Evolutionary conservation across 2,329 filamentous ascomycete species (phyloP), one percentile per base, ranked within the genome.

Genomic region (Zopfia rhizophila): DNA sequence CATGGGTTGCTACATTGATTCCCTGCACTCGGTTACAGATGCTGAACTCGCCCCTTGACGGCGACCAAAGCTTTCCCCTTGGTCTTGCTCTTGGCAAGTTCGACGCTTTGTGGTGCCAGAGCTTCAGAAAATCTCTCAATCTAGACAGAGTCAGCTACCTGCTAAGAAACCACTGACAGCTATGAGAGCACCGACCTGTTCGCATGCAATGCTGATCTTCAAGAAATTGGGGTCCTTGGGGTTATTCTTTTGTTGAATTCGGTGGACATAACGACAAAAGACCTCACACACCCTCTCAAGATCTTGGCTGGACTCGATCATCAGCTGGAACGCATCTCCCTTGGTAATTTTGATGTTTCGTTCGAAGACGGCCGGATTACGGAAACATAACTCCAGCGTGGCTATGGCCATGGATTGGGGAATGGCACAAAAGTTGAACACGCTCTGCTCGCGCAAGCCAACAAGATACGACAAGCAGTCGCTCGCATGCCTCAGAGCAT

Each of bases 371-470:
- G 80, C 81, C 16, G 90, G 89, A 73, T 99, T 99, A 64, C 89
- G 88, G 84, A 97, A 99, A 61, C 93, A 89, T 13, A 91, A 78
- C 60, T 97, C 92, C 29, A 97, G 77, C 0, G 93, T 97, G 6
- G 94, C 93, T 70, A 99, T 97, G 40, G 93, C 94, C 94, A 99
- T 99, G 55, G 86, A 81, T 74, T 99, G 94, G 2, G 94, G 94
- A 55, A 99, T 99, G 45, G 93, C 93, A 35, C 91, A 91, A 72
- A 99, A 99, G 81, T 99, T 99, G 84, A 99, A 99, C 17, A 96
- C 91, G 68, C 91, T 96, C 78, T 99, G 94, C 68, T 99, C 94
- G 57, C 88, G 87, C 55, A 99, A 85, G 33, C 90, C 94, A 4
- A 93, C 93, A 78, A 99, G 91, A 76, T 97, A 99, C 78, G 92